phyloP scores from a whole-genome alignment of 2,329 filamentous ascomycete species.

The Monilinia aucupariae region DNA sequence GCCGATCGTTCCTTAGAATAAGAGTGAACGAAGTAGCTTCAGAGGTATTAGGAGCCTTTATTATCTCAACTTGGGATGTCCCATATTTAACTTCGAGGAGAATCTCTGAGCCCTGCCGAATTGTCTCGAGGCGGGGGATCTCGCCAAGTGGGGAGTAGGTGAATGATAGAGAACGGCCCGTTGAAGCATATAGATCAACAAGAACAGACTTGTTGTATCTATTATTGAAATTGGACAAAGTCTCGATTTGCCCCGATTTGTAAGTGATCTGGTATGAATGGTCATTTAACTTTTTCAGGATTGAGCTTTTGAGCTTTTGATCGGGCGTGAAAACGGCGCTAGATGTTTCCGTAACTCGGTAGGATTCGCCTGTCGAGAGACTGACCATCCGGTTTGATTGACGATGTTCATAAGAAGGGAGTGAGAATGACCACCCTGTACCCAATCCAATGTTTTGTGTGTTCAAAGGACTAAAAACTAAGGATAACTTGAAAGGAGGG shows the following conservation, averaged over 20 bases:
- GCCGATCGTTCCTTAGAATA: not conserved
- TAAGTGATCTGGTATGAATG: conserved; percentile 10
- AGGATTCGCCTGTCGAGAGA: conserved; percentile 7
- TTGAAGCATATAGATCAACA: conserved; percentile 3
- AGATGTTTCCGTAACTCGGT: conserved; percentile 11
- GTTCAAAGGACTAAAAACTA: conserved; percentile 5
- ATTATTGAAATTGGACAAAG: conserved; percentile 2
- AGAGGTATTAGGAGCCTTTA: conserved; percentile 2
- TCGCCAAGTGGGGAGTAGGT: not conserved
- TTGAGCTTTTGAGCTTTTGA: conserved; percentile 11
- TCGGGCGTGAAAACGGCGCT: not conserved
- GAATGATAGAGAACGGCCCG: conserved; percentile 3
- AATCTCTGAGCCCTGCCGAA: conserved; percentile 6
- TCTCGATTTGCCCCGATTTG: conserved; percentile 9
- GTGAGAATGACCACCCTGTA: conserved; percentile 5
- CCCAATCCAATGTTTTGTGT: conserved; percentile 6
- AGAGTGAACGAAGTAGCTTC: conserved; percentile 11
- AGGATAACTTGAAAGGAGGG: conserved; percentile 12
- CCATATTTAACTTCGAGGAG: conserved; percentile 14
- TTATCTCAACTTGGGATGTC: not conserved
- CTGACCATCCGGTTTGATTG: not conserved
- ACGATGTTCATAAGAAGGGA: conserved; percentile 13
- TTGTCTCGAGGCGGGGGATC: not conserved
- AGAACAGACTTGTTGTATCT: conserved; percentile 10
- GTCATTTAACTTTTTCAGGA: not conserved